Evolutionary conservation across 1,284 basidiomycete genomes (phyloP).

Genomic region (Apiotrichum sp.): DNA sequence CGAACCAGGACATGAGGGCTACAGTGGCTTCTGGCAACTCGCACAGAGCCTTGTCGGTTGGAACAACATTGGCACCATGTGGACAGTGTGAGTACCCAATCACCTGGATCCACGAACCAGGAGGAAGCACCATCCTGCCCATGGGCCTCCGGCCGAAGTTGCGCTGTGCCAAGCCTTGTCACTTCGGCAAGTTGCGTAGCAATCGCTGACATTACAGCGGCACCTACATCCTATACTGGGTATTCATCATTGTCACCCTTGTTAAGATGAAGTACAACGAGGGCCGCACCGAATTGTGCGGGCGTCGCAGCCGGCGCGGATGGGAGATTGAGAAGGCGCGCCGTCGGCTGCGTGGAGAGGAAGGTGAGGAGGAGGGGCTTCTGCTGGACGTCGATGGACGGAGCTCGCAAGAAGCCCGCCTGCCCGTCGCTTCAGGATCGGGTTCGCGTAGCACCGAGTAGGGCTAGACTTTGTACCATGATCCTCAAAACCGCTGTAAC

Average conservation of each 20-base stretch:
- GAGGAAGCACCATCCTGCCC: too few relatives aligned
- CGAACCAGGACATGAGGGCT: slow-evolving; percentile 52
- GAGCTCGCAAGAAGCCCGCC: not conserved
- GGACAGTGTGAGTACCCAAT: slow-evolving; percentile 52
- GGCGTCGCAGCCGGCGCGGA: slow-evolving; percentile 21
- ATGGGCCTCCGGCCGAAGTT: not conserved
- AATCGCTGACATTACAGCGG: slow-evolving; percentile 13
- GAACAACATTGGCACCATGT: slow-evolving; percentile 51
- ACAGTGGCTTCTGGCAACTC: slow-evolving; percentile 31
- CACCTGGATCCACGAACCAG: not conserved
- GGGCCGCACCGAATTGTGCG: slow-evolving; percentile 39
- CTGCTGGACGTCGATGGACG: slow-evolving; percentile 1
- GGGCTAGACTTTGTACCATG: too few relatives aligned
- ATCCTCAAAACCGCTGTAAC: too few relatives aligned
- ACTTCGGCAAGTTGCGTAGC: slow-evolving; percentile 1
- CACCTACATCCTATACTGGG: slow-evolving; percentile 67
- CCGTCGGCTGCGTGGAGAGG: slow-evolving; percentile 13
- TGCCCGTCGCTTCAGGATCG: not conserved
- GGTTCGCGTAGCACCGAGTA: not conserved
- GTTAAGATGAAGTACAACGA: slow-evolving; percentile 59
- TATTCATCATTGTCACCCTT: slow-evolving; percentile 58
- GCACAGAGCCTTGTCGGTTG: slow-evolving; percentile 35
- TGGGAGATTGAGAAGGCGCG: slow-evolving; percentile 20
- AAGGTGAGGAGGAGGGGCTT: slow-evolving; percentile 22
- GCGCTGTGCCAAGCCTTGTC: not conserved